Evolutionary conservation across 2,329 filamentous ascomycete genomes (phyloP).

Genomic region (Botrytis elliptica): DNA sequence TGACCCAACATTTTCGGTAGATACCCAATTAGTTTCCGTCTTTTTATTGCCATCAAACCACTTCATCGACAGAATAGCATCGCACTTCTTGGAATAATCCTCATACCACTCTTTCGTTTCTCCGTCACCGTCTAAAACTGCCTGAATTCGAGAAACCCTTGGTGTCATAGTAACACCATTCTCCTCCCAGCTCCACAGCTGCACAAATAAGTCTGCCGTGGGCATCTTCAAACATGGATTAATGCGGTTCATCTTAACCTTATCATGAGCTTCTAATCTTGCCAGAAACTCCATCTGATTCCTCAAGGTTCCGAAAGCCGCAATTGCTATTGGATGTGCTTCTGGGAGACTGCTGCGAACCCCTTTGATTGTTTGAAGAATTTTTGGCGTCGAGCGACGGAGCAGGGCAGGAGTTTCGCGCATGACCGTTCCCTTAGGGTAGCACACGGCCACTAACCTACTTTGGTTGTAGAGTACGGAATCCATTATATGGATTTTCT

Average conservation of each 20-base stretch:
- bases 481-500: neutral
- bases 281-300: neutral
- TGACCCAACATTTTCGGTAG: neutral
- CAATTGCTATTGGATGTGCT: neutral
- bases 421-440: neutral
- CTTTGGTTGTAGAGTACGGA: neutral
- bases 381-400: neutral
- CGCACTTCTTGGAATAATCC: neutral
- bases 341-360: neutral
- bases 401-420: neutral
- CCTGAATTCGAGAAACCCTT: neutral
- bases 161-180: neutral
- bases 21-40: neutral
- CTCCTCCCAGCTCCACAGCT: constrained; percentile 1
- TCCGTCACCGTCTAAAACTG: neutral
- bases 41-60: neutral
- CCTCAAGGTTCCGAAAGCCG: neutral
- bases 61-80: neutral
- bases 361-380: neutral
- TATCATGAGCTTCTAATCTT: neutral
- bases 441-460: neutral
- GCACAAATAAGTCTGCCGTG: neutral
- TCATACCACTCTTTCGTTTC: neutral
- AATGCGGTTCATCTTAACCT: neutral
- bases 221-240: neutral